Conservation (phyloP, 257 asterid genomes). For the Ilex aquifolium region DNA sequence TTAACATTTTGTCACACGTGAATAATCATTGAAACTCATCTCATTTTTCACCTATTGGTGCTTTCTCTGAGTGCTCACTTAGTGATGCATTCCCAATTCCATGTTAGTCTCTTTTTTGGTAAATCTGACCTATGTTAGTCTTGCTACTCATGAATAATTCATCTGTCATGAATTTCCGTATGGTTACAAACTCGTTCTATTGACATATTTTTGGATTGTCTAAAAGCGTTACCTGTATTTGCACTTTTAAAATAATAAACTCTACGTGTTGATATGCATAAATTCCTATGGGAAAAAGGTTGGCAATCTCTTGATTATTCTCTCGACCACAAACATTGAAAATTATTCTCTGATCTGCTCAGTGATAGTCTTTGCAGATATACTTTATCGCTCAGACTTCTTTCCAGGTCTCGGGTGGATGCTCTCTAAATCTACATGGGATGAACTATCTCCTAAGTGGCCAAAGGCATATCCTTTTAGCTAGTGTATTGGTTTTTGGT, state of each 20-base stretch:
- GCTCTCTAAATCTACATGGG: conserved; percentile 89
- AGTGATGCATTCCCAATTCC: no score
- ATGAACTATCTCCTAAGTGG: conserved; percentile 98
- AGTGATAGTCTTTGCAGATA: conserved; percentile 53
- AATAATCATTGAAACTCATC: no score
- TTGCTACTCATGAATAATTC: no score
- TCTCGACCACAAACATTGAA: neutral
- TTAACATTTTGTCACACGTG: no score
- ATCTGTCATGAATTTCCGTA: neutral
- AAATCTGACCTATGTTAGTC: no score
- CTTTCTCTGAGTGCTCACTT: no score
- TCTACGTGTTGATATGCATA: no score
- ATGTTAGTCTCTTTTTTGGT: no score
- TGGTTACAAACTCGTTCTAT: neutral
- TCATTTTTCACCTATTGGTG: no score
- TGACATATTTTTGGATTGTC: neutral
- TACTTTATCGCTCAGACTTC: conserved; percentile 92
- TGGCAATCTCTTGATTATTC: neutral
- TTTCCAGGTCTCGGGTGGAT: conserved; percentile 99
- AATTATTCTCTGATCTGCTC: conserved; percentile 7
- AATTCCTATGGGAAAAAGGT: neutral
- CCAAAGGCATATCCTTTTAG: conserved; percentile 98
- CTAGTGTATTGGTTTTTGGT: conserved; percentile 10
- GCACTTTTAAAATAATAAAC: neutral
- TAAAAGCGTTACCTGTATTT: neutral